A percentile compares a stretch with the other conserved stretches of the same genome.
Evolutionary conservation across 2,329 filamentous ascomycete genomes (phyloP).

Genomic region (Anthostomella pinea): DNA sequence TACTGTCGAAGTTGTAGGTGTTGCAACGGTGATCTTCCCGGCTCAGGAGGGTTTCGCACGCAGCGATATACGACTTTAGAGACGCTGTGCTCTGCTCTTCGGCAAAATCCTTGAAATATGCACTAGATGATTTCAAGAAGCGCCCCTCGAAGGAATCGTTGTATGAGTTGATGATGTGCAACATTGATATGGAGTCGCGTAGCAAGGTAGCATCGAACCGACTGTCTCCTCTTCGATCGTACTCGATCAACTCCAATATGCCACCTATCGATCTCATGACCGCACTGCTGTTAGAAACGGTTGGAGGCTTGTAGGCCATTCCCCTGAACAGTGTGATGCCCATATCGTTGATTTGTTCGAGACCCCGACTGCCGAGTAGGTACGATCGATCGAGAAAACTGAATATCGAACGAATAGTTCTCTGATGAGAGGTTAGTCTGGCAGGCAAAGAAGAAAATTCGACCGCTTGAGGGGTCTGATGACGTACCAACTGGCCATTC

Average conservation of each 20-base stretch:
- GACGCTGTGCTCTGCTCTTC: slow-evolving; percentile 59
- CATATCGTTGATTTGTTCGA: slow-evolving; percentile 76
- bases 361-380: slow-evolving; percentile 69
- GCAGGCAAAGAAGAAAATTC: neutral
- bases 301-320: too few species aligned
- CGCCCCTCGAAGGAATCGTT: slow-evolving; percentile 73
- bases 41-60: slow-evolving; percentile 66
- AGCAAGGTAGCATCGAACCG: slow-evolving; percentile 65
- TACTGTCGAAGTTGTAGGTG: slow-evolving; percentile 75
- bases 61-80: slow-evolving; percentile 73
- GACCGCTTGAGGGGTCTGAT: too few species aligned
- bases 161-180: slow-evolving; percentile 84
- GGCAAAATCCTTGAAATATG: slow-evolving; percentile 69
- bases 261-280: slow-evolving; percentile 49
- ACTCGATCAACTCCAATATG: slow-evolving; percentile 72
- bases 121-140: slow-evolving; percentile 65
- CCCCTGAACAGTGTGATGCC: slow-evolving; percentile 72
- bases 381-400: slow-evolving; percentile 93
- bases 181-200: slow-evolving; percentile 72
- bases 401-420: slow-evolving; percentile 81
- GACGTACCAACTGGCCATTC: slow-evolving; percentile 70
- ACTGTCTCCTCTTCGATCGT: slow-evolving; percentile 60
- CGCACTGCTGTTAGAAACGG: slow-evolving; percentile 25
- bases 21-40: slow-evolving; percentile 76
- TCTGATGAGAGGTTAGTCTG: slow-evolving; percentile 25